Evolutionary conservation across 2,329 filamentous ascomycete species (phyloP).

Genomic region (Lecanicillium sp.): DNA sequence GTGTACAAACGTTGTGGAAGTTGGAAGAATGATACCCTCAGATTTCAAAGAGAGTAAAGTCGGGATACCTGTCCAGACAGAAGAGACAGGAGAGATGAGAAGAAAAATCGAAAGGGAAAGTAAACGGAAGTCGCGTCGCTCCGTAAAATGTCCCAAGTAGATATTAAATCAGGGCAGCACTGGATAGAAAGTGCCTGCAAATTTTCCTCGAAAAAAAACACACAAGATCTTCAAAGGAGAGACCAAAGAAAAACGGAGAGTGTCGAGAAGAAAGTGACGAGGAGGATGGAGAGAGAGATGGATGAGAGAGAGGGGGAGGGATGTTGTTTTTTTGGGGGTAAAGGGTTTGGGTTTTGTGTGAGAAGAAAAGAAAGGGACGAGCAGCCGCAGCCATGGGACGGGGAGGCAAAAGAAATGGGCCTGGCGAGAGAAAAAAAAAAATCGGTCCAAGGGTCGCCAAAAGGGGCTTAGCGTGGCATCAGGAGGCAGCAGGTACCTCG

Average conservation of each 20-base stretch:
- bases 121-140: constrained; percentile 28
- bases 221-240: constrained; percentile 41
- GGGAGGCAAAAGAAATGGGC: constrained; percentile 26
- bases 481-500: constrained; percentile 1
- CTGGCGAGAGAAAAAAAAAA: constrained; percentile 13
- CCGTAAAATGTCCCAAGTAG: constrained; percentile 27
- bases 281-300: constrained; percentile 26
- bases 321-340: constrained; percentile 4
- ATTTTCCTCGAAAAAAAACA: constrained; percentile 39
- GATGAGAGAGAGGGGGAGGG: constrained; percentile 22
- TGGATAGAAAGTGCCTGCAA: constrained; percentile 26
- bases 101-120: constrained; percentile 12
- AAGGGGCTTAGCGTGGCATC: constrained; percentile 14
- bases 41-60: constrained; percentile 24
- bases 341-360: constrained; percentile 27
- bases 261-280: constrained; percentile 25
- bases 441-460: constrained; percentile 6
- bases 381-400: constrained; percentile 14
- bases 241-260: constrained; percentile 35
- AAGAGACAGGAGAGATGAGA: constrained; percentile 13
- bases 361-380: constrained; percentile 16
- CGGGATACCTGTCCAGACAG: constrained; percentile 21
- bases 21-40: constrained; percentile 24
- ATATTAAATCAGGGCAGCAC: constrained; percentile 24
- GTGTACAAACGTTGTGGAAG: constrained; percentile 10